Evolutionary conservation across 2,329 filamentous ascomycete species (phyloP).

Genomic region (Nannizzia gypsea): DNA sequence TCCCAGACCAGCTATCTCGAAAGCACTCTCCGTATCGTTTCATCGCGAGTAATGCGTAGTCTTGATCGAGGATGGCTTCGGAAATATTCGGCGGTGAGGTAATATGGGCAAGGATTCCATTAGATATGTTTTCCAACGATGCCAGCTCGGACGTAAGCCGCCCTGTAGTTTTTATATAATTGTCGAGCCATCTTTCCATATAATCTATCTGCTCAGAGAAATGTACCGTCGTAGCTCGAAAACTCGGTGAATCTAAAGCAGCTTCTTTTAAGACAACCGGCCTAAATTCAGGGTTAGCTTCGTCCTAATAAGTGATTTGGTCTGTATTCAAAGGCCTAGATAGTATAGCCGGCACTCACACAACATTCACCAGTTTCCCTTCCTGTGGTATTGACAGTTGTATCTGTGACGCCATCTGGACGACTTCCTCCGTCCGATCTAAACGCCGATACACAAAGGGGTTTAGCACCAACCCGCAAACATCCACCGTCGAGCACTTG

Average conservation of each 20-base stretch:
- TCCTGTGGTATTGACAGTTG: slow-evolving; percentile 28
- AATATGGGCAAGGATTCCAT: slow-evolving; percentile 61
- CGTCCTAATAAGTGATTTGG: background rate
- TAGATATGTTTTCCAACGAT: slow-evolving; percentile 67
- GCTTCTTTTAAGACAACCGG: slow-evolving; percentile 89
- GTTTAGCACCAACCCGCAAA: background rate
- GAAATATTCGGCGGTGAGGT: slow-evolving; percentile 62
- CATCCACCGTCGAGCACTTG: background rate
- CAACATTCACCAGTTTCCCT: slow-evolving; percentile 37
- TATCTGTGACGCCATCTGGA: slow-evolving; percentile 31
- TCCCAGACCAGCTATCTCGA: slow-evolving; percentile 73
- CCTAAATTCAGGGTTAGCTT: slow-evolving; percentile 25
- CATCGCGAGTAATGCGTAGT: slow-evolving; percentile 82
- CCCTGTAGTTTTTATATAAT: slow-evolving; percentile 51
- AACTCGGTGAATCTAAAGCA: slow-evolving; percentile 89
- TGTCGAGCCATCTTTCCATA: slow-evolving; percentile 83
- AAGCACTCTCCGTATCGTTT: slow-evolving; percentile 75
- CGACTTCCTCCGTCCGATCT: background rate
- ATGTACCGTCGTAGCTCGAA: slow-evolving; percentile 74
- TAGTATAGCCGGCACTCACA: slow-evolving; percentile 24
- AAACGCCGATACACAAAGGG: background rate
- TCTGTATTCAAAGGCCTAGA: background rate
- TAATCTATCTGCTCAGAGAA: slow-evolving; percentile 85
- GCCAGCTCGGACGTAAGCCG: slow-evolving; percentile 55
- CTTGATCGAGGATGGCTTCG: slow-evolving; percentile 81